Percentiles rank a stretch among this genome's conserved stretches.
These are phyloP conservation scores for Globisporangium apiculatum DNA, from an alignment of 352 stramenopile genomes.

Conservation along the genomic window DNA sequence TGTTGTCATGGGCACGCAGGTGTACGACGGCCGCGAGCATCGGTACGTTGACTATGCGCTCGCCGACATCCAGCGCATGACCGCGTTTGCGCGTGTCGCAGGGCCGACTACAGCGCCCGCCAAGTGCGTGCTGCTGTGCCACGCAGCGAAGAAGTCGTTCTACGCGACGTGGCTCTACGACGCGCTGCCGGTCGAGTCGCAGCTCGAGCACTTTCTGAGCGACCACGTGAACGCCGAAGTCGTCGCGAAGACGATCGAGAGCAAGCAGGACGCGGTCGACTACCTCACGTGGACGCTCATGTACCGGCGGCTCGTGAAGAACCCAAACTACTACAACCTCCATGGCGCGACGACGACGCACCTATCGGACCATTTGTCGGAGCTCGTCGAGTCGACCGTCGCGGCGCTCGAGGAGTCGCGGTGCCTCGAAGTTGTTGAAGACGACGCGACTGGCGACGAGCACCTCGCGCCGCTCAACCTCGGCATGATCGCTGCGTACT, in stretches of 20 bases:
- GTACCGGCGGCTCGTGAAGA: conserved; percentile 98
- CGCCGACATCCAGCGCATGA: conserved; percentile 98
- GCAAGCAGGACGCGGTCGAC: conserved; percentile 98
- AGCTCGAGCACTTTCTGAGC: conserved; percentile 97
- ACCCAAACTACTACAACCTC: conserved; percentile 99
- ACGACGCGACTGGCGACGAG: conserved; percentile 86
- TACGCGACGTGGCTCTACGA: conserved; percentile 99
- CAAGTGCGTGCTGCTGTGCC: conserved; percentile 95
- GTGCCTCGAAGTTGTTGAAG: conserved; percentile 94
- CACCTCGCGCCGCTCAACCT: conserved; percentile 95
- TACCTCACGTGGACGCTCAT: conserved; percentile 99
- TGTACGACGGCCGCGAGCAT: conserved; percentile 95
- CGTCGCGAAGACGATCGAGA: conserved; percentile 97
- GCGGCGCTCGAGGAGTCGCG: conserved; percentile 95
- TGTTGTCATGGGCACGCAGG: conserved; percentile 97
- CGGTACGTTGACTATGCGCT: conserved; percentile 97
- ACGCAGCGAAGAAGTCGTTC: conserved; percentile 97
- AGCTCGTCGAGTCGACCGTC: conserved; percentile 97
- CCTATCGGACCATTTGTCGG: conserved; percentile 97
- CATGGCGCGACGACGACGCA: conserved; percentile 88
- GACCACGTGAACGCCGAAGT: conserved; percentile 99
- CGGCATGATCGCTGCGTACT: conserved; percentile 99
- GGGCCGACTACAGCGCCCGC: conserved; percentile 47
- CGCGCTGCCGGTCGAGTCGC: conserved; percentile 97
- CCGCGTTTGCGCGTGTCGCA: conserved; percentile 69